Evolutionary conservation across 495 filamentous ascomycete genomes (phyloP), one percentile per base, ranked within the genome.

Genomic region (Schizothecium vesticola): DNA sequence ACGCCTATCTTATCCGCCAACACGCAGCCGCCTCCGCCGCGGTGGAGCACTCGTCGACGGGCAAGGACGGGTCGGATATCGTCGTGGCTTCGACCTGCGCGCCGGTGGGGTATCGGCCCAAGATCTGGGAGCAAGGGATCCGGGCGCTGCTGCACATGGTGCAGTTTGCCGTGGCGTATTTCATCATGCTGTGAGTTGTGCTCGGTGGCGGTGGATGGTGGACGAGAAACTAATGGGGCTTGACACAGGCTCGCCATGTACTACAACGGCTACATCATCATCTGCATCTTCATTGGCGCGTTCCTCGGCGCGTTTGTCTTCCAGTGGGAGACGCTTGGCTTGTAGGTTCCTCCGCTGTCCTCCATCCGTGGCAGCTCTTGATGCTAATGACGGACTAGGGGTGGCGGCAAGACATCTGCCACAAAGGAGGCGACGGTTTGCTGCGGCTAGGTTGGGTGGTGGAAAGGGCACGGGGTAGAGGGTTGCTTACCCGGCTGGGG

Each of bases 141-240:
- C 85, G 90, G 3, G 86, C 89, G 0, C 43, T 84, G 31, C 68
- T 93, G 25, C 87, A 91, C 71, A 88, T 86, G 80, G 8, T 86
- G 22, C 89, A 91, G 69, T 91, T 92, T 72, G 87, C 85, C 0
- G 83, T 89, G 5, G 89, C 88, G 19, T 93, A 92, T 72, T 85
- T 91, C 72, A 76, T 91, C 65, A 91, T 92, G 89, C 74, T 92
- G 64, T 76, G 24, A 11, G 71, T 68, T 29, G 6, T 26, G 0
- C 55, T 22, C 10, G 36, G 16, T 24, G 22, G 9, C 31, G 1
- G 12, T n/a, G 29, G 56, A 22, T 23, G 22, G 1, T 33, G 6
- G 25, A n/a, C 21, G 3, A 1, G 25, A 8, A 29, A 6, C 57
- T 9, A n/a, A 23, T 33, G 33, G 0, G 26, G 28, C 13, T n/a